These are phyloP conservation scores for Blastobotrys americana DNA, from an alignment of 805 yeast species.

Conservation along the genomic window DNA sequence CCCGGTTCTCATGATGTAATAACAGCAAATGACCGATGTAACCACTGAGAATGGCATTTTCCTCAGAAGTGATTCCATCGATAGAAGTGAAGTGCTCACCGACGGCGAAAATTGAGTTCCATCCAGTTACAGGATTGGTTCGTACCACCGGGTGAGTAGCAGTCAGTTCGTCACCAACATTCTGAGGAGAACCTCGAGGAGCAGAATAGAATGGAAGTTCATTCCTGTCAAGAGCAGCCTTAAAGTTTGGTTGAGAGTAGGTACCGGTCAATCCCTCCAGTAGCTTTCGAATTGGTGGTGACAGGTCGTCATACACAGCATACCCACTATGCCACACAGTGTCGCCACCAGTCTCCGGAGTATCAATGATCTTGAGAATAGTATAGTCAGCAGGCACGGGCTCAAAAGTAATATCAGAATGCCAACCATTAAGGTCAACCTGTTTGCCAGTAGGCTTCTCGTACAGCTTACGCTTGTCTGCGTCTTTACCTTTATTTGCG, in stretches of 20 bases:
- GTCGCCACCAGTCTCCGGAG: conserved; percentile 49
- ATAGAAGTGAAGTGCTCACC: conserved; percentile 45
- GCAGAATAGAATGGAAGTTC: conserved; percentile 19
- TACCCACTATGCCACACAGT: conserved; percentile 49
- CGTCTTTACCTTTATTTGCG: conserved; percentile 3
- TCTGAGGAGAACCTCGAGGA: conserved; percentile 26
- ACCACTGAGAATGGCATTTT: conserved; percentile 41
- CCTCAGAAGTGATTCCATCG: conserved; percentile 45
- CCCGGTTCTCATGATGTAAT: conserved; percentile 30
- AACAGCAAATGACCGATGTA: conserved; percentile 45
- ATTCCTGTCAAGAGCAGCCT: conserved; percentile 10
- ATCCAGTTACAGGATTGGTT: conserved; percentile 61
- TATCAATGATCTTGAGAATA: conserved; percentile 54
- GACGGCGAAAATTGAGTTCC: conserved; percentile 52
- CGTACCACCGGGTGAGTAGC: conserved; percentile 50
- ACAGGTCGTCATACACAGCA: conserved; percentile 47
- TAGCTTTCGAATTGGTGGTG: conserved; percentile 42
- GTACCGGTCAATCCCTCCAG: conserved; percentile 34
- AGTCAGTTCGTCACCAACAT: conserved; percentile 22
- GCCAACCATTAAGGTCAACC: conserved; percentile 42
- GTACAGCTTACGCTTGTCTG: neutral
- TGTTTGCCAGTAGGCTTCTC: neutral
- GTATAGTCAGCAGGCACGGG: conserved; percentile 69
- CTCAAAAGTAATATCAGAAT: conserved; percentile 72
- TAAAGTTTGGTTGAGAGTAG: conserved; percentile 19